Percentiles rank a stretch among this genome's conserved stretches.
Conservation (phyloP, 331 rosid species). For the Dryas integrifolia region DNA sequence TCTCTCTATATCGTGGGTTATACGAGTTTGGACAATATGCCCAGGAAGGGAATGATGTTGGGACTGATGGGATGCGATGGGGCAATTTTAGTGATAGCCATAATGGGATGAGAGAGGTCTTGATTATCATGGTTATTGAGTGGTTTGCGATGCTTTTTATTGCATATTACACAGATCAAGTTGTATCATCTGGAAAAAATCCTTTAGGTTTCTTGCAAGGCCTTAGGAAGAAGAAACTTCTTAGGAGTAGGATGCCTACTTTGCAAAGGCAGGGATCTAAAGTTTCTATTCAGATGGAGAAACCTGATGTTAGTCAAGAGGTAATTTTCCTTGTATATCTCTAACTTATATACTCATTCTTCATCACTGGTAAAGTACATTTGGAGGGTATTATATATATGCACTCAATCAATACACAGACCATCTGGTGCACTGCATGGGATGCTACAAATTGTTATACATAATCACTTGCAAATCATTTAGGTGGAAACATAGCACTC, state of each 20-base stretch:
- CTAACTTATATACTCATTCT: neutral
- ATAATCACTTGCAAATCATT: too few relatives aligned
- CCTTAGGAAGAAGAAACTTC: slow-evolving; percentile 29
- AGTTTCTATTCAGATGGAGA: slow-evolving; percentile 48
- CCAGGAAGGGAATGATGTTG: slow-evolving; percentile 21
- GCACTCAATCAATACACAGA: too few relatives aligned
- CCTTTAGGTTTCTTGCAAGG: slow-evolving; percentile 48
- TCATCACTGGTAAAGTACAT: too few relatives aligned
- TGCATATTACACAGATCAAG: slow-evolving; percentile 55
- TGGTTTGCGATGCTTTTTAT: slow-evolving; percentile 50
- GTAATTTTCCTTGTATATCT: slow-evolving; percentile 34
- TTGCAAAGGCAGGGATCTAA: slow-evolving; percentile 38
- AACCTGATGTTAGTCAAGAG: slow-evolving; percentile 61
- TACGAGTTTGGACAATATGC: slow-evolving; percentile 53
- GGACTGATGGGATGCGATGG: slow-evolving; percentile 62
- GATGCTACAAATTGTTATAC: too few relatives aligned
- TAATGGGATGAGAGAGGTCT: slow-evolving; percentile 60
- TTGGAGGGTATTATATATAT: too few relatives aligned
- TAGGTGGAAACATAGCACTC: too few relatives aligned
- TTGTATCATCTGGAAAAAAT: slow-evolving; percentile 36
- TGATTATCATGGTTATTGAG: slow-evolving; percentile 61
- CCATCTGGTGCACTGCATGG: too few relatives aligned
- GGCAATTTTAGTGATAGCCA: slow-evolving; percentile 38
- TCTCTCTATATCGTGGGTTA: slow-evolving; percentile 62
- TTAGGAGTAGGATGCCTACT: slow-evolving; percentile 19